Percentiles rank a stretch among this genome's conserved stretches.
Evolutionary conservation across 108 stramenopile genomes (phyloP).

Genomic region (Craspedostauros australis): DNA sequence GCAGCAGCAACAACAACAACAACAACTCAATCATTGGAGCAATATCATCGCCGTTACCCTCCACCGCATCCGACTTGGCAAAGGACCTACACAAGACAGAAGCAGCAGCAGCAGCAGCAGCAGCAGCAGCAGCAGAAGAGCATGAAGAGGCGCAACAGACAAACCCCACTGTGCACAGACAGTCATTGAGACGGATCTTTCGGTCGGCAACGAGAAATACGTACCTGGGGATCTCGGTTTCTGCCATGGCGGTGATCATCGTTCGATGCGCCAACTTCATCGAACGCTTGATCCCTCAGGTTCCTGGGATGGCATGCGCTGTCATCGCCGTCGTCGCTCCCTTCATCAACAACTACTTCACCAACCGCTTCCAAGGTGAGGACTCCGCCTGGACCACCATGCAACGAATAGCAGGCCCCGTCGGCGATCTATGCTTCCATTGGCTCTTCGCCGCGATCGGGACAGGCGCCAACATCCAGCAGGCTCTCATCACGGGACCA

Average conservation of each 20-base stretch:
- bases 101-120: too few relatives aligned
- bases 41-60: too few relatives aligned
- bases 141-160: too few relatives aligned
- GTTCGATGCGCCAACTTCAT: slow-evolving; percentile 15
- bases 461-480: slow-evolving; percentile 39
- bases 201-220: too few relatives aligned
- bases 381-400: slow-evolving; percentile 14
- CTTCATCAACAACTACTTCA: slow-evolving; percentile 2
- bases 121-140: too few relatives aligned
- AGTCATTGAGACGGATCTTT: too few relatives aligned
- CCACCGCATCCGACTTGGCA: too few relatives aligned
- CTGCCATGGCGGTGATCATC: slow-evolving; percentile 11
- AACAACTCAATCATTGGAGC: too few relatives aligned
- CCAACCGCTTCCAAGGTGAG: not conserved
- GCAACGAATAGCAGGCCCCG: slow-evolving; percentile 12
- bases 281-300: slow-evolving; percentile 11
- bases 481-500: slow-evolving; percentile 33
- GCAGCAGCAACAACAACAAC: too few relatives aligned
- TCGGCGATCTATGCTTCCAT: slow-evolving; percentile 50
- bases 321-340: slow-evolving; percentile 46
- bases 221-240: too few relatives aligned
- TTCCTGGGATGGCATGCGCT: slow-evolving; percentile 61
- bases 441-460: slow-evolving; percentile 70
- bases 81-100: too few relatives aligned
- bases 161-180: too few relatives aligned